A percentile compares a stretch with the other conserved stretches of the same genome.
These are phyloP conservation scores for Cladosporium austrohemisphaericum DNA, from an alignment of 2,329 filamentous ascomycete genomes.

Conservation along the genomic window DNA sequence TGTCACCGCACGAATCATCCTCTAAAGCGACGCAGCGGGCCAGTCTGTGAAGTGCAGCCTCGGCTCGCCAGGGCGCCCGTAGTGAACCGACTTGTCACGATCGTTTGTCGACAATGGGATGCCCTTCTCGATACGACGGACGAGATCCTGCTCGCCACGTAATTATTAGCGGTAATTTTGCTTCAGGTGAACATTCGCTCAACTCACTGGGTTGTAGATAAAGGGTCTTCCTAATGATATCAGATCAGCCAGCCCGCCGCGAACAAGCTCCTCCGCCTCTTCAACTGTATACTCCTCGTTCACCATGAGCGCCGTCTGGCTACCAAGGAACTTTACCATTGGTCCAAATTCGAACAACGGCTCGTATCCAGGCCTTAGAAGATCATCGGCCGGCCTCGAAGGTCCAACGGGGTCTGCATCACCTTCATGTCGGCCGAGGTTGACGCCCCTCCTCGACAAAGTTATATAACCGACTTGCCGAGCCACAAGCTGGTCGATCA, in stretches of 20 bases:
- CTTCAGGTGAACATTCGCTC: neutral
- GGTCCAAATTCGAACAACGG: neutral
- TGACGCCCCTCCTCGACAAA: neutral
- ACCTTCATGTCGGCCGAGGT: neutral
- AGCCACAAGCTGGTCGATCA: neutral
- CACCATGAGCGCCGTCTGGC: neutral
- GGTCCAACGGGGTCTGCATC: neutral
- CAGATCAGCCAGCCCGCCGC: neutral
- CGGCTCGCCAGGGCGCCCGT: neutral
- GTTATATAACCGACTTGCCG: neutral
- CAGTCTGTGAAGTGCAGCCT: neutral
- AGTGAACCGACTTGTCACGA: neutral
- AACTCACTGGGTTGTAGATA: neutral
- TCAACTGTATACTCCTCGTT: neutral
- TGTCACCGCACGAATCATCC: no score
- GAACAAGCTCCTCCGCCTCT: neutral
- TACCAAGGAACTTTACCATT: neutral
- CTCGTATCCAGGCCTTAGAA: neutral
- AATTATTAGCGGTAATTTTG: neutral
- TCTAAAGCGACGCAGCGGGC: no score
- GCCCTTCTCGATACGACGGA: neutral
- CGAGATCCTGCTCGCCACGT: neutral
- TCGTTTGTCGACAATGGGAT: neutral
- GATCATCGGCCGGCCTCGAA: neutral
- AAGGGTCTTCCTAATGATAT: neutral